phyloP scores from a whole-genome alignment of 805 yeast genomes.

The Kazachstania kunashirensis region DNA sequence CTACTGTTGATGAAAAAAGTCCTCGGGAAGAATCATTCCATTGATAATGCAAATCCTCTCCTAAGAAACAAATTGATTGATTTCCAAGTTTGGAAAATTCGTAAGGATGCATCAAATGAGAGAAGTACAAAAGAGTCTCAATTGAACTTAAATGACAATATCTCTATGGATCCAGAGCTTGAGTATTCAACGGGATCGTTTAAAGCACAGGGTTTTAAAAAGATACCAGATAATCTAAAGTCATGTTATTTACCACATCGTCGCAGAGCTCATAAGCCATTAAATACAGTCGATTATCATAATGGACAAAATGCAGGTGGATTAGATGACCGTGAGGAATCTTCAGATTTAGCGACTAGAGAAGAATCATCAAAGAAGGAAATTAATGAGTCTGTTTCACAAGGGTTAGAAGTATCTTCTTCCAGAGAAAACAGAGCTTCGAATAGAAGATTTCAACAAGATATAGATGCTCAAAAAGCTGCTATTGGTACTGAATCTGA shows the following conservation, averaged over 20 bases:
- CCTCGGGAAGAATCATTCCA: constrained; percentile 15
- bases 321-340: constrained; percentile 31
- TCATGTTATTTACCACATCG: constrained; percentile 76
- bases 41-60: neutral
- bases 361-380: constrained; percentile 18
- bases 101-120: constrained; percentile 10
- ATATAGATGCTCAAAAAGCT: constrained; percentile 70
- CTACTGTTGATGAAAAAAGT: constrained; percentile 41
- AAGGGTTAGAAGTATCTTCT: constrained; percentile 40
- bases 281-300: constrained; percentile 58
- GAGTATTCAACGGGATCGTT: constrained; percentile 50
- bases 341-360: constrained; percentile 9
- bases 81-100: constrained; percentile 20
- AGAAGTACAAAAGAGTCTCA: constrained; percentile 11
- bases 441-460: constrained; percentile 82
- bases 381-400: constrained; percentile 5
- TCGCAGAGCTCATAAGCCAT: constrained; percentile 54
- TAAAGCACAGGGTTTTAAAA: constrained; percentile 62
- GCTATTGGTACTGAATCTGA: constrained; percentile 76
- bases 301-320: constrained; percentile 34
- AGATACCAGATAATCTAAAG: constrained; percentile 65
- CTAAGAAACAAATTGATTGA: constrained; percentile 5
- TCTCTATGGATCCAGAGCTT: constrained; percentile 21
- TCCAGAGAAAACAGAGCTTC: constrained; percentile 81
- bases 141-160: constrained; percentile 19